These are phyloP conservation scores for Diversispora epigaea DNA, from an alignment of 192 early-diverging fungal species.

Conservation along the genomic window DNA sequence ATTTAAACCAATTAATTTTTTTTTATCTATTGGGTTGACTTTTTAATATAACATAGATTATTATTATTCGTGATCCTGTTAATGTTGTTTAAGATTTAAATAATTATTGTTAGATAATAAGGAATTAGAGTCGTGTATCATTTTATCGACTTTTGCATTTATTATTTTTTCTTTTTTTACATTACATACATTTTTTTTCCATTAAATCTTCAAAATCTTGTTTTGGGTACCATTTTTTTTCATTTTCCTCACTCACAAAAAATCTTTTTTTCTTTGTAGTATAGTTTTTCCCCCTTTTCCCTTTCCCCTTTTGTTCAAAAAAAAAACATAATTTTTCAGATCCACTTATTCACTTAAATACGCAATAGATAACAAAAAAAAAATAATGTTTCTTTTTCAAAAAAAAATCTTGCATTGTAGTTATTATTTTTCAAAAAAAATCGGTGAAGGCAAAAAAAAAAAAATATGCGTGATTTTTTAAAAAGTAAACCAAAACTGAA, in stretches of 20 bases:
- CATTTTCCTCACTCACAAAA: background rate
- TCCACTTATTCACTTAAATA: background rate
- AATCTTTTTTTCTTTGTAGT: background rate
- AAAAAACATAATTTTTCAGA: background rate
- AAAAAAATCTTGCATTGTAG: background rate
- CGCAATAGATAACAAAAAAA: background rate
- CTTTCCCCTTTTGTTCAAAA: background rate
- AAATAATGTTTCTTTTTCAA: background rate
- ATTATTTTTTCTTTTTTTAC: background rate
- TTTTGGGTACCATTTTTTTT: background rate
- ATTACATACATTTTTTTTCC: background rate
- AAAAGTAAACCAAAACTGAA: too few species aligned
- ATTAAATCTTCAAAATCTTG: background rate
- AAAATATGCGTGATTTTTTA: too few species aligned
- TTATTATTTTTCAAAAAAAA: background rate
- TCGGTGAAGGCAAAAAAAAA: background rate
- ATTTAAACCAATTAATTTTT: too few species aligned
- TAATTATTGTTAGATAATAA: too few species aligned
- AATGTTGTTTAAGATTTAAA: too few species aligned
- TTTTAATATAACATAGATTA: too few species aligned
- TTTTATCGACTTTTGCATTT: background rate
- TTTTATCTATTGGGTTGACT: too few species aligned
- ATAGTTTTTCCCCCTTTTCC: background rate
- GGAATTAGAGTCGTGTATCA: too few species aligned
- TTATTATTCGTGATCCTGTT: too few species aligned